phyloP scores from a whole-genome alignment of 345 rosid genomes.

The Arabidopsis suecica region DNA sequence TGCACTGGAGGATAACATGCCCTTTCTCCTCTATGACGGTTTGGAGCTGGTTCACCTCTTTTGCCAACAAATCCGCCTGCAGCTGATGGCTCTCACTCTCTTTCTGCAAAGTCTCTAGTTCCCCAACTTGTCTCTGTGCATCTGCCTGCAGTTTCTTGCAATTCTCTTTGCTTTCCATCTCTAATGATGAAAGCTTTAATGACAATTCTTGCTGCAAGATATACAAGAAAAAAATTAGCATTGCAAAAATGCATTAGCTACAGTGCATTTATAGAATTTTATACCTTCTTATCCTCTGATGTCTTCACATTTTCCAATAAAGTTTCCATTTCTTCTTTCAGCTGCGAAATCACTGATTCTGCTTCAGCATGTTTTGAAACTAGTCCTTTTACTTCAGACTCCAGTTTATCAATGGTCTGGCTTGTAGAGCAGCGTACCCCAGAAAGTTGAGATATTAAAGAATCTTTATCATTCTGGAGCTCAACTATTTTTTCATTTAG shows the following conservation, averaged over 20 bases:
- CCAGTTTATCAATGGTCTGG: constrained; percentile 61
- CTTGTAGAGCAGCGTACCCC: constrained; percentile 58
- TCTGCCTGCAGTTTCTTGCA: constrained; percentile 60
- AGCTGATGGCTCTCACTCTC: constrained; percentile 55
- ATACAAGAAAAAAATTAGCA: constrained; percentile 42
- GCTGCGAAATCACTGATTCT: constrained; percentile 56
- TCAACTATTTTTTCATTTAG: constrained; percentile 56
- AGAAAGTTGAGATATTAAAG: constrained; percentile 53
- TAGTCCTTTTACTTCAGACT: constrained; percentile 67
- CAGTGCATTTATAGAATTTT: constrained; percentile 4
- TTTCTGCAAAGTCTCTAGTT: constrained; percentile 52
- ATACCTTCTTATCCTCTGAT: constrained; percentile 69
- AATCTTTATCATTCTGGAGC: constrained; percentile 65
- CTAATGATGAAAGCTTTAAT: constrained; percentile 59
- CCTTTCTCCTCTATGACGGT: constrained; percentile 68
- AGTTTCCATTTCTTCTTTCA: constrained; percentile 57
- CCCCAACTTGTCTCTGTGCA: constrained; percentile 56
- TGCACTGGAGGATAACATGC: constrained; percentile 56
- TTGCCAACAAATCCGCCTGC: constrained; percentile 55
- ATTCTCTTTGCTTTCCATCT: constrained; percentile 62
- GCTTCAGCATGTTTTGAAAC: constrained; percentile 60
- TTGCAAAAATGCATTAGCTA: constrained; percentile 33
- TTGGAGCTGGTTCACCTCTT: constrained; percentile 63
- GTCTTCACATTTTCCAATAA: constrained; percentile 60
- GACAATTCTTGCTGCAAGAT: constrained; percentile 67